Conservation (phyloP, 2,329 filamentous ascomycete genomes). For the Clarireedia hainanense region DNA sequence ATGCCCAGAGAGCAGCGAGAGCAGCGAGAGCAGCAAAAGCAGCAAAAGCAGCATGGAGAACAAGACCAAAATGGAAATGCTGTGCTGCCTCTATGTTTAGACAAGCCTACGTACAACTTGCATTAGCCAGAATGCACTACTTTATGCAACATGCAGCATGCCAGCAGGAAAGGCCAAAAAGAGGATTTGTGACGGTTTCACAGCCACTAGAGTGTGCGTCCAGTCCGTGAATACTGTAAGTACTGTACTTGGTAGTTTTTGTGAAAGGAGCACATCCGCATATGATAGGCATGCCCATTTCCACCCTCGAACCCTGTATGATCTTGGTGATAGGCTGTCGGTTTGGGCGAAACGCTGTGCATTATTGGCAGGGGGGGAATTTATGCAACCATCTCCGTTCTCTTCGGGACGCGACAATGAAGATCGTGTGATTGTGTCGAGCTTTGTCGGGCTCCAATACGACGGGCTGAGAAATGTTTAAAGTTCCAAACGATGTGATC, state of each 20-base stretch:
- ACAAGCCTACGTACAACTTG: constrained; percentile 1
- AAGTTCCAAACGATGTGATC: not conserved
- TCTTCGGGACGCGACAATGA: too few relatives aligned
- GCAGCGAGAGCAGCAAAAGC: not conserved
- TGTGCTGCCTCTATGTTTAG: constrained; percentile 9
- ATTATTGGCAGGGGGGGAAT: constrained; percentile 1
- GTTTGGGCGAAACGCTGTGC: constrained; percentile 8
- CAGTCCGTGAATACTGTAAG: not conserved
- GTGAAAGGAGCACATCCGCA: not conserved
- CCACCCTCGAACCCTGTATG: not conserved
- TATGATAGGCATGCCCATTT: not conserved
- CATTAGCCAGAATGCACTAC: not conserved
- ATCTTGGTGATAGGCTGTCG: not conserved
- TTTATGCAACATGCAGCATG: constrained; percentile 8
- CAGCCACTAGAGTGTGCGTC: too few relatives aligned
- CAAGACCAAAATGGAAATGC: not conserved
- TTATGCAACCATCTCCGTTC: constrained; percentile 1
- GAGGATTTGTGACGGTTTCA: too few relatives aligned
- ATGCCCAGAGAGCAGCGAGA: not conserved
- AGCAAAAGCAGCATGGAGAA: constrained; percentile 9
- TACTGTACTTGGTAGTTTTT: not conserved
- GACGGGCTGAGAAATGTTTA: not conserved
- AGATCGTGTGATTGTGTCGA: not conserved
- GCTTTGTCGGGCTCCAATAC: not conserved
- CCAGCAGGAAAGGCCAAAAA: not conserved